Percentiles rank a stretch among this genome's conserved stretches.
These are phyloP conservation scores for Exophiala calicioides DNA, from an alignment of 2,329 filamentous ascomycete species.

Conservation along the genomic window DNA sequence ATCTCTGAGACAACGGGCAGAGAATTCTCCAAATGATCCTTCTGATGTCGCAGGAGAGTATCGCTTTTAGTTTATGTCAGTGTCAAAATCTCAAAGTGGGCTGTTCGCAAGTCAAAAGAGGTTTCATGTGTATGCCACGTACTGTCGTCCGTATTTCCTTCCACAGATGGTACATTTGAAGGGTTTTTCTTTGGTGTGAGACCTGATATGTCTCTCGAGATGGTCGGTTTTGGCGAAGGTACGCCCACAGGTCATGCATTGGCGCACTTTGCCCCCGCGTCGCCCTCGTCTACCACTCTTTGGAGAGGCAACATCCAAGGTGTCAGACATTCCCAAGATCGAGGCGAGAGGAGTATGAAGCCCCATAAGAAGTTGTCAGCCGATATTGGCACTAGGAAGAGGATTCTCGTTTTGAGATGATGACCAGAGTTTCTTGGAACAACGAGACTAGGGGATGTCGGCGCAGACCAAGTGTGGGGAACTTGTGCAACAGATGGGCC, in stretches of 20 bases:
- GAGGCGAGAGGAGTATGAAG: no score
- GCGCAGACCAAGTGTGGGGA: no score
- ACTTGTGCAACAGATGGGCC: no score
- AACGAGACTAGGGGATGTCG: no score
- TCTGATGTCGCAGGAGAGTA: conserved; percentile 26
- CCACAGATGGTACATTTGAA: conserved; percentile 30
- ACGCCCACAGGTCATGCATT: conserved; percentile 28
- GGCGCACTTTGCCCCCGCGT: conserved; percentile 19
- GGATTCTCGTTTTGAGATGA: no score
- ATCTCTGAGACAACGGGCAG: conserved; percentile 1
- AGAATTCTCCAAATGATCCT: conserved; percentile 18
- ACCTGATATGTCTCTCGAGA: conserved; percentile 36
- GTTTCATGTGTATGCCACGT: no score
- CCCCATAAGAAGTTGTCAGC: no score
- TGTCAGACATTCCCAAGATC: conserved; percentile 12
- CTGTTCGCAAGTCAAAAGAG: no score
- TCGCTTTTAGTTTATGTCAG: conserved; percentile 17
- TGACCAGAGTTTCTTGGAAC: no score
- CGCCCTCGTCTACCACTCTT: conserved; percentile 16
- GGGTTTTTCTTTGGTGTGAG: conserved; percentile 38
- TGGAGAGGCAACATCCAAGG: background rate
- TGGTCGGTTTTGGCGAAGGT: conserved; percentile 38
- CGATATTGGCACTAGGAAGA: no score
- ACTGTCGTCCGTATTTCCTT: conserved; percentile 27
- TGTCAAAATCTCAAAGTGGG: no score